Evolutionary conservation across 2,329 filamentous ascomycete genomes (phyloP), one percentile per base, ranked within the genome.

Genomic region (Aspergillus oerlinghausenensis): DNA sequence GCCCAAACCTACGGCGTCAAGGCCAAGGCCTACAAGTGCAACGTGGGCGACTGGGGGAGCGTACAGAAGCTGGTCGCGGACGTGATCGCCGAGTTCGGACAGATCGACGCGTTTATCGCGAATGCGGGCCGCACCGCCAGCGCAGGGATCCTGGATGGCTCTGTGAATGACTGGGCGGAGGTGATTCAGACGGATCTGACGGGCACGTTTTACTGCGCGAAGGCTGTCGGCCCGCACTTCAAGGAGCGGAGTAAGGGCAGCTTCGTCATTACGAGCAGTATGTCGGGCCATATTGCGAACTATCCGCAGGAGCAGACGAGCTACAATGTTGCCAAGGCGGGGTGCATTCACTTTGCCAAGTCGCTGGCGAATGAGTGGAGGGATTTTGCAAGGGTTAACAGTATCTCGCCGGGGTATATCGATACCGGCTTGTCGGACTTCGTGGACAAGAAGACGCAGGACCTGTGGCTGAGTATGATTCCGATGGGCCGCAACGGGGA

Each of bases 151-250:
- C 78, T 90, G 50, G 88, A 90, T 60, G 85, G 84, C 69, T 82
- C 84, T 25, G 84, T 88, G 23, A 81, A 87, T 68, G 88, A 90
- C 70, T 85, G 85, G 70, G 85, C 92, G 70, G 83, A 86, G 73
- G 90, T 96, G 79, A 82, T 96, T 73, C 84, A 88, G 66, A 87
- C 93, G 68, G 95, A 97, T 75, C 81, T 96, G 65, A 94, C 86
- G n/a, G 92, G 92, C 11, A 86, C 83, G 28, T 90, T 91, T 76
- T 85, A 92, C 82, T 95, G 90, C 61, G 90, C 91, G 26, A 90
- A 93, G 78, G 90, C 90, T 21, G 89, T 90, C n/a, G 92, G 92
- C 35, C 82, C 87, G 55, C 88, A 94, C 75, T 88, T 87, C 81
- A 85, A 85, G 74, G 77, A 86, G 75, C 81, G 82, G 60, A 83